These are phyloP conservation scores for Hypoxylon crocopeplum DNA, from an alignment of 495 filamentous ascomycete species.

Conservation along the genomic window DNA sequence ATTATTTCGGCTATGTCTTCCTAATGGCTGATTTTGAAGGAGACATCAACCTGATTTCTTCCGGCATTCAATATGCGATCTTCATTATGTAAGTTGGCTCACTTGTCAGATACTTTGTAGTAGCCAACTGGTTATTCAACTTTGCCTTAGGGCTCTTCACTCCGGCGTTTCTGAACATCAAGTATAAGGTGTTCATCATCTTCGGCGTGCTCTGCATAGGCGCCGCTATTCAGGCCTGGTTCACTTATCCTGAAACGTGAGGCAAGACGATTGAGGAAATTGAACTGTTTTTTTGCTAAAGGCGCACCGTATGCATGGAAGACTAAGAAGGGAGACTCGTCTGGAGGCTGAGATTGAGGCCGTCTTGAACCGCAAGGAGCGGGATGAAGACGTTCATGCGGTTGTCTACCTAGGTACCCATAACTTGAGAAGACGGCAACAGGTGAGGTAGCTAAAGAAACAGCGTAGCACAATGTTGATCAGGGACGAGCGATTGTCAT, in stretches of 20 bases:
- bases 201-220: constrained; percentile 73
- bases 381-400: constrained; percentile 33
- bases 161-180: constrained; percentile 73
- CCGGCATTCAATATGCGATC: constrained; percentile 75
- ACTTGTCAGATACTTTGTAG: not conserved
- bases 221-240: constrained; percentile 68
- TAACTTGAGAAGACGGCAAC: constrained; percentile 23
- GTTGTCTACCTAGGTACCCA: constrained; percentile 18
- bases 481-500: too few species aligned
- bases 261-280: constrained; percentile 77
- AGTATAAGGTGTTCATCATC: constrained; percentile 76
- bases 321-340: constrained; percentile 61
- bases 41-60: constrained; percentile 70
- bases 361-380: constrained; percentile 42
- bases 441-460: constrained; percentile 21
- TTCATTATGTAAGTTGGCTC: constrained; percentile 62
- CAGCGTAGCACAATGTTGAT: not conserved
- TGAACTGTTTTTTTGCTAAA: constrained; percentile 63
- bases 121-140: constrained; percentile 80
- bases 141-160: constrained; percentile 75
- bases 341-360: constrained; percentile 53
- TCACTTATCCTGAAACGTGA: constrained; percentile 76
- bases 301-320: constrained; percentile 63
- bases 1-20: constrained; percentile 77
- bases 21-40: constrained; percentile 69